Percentiles rank a stretch among this genome's conserved stretches.
Evolutionary conservation across 805 yeast species (phyloP).

Genomic region (Candida chauliodis): DNA sequence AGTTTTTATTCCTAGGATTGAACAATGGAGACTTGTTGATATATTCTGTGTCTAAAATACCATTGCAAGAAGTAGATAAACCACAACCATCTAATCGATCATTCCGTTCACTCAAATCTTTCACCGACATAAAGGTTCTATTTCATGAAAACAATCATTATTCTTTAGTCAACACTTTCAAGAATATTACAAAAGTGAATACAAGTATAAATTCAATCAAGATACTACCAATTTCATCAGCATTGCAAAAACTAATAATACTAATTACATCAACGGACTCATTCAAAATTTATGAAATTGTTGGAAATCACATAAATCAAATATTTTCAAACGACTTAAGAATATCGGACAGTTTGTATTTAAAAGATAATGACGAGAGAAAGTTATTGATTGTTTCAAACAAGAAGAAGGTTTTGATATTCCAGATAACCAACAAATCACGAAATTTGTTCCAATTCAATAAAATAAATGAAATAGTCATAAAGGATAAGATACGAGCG

Average conservation of each 20-base stretch:
- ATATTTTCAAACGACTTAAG: conserved; percentile 22
- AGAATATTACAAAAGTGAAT: conserved; percentile 15
- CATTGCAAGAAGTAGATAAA: conserved; percentile 13
- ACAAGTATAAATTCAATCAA: conserved; percentile 11
- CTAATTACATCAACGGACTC: conserved; percentile 22
- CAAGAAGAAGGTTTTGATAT: conserved; percentile 27
- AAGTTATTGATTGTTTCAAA: conserved; percentile 25
- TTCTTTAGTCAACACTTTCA: conserved; percentile 16
- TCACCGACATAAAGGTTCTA: conserved; percentile 7
- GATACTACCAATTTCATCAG: conserved; percentile 9
- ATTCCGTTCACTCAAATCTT: conserved; percentile 3
- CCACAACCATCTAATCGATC: conserved; percentile 5
- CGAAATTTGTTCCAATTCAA: conserved; percentile 28
- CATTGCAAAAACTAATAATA: conserved; percentile 11
- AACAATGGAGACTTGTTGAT: conserved; percentile 33
- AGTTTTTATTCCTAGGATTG: conserved; percentile 28
- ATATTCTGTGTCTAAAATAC: conserved; percentile 14
- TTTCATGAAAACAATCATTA: conserved; percentile 18
- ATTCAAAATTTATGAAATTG: conserved; percentile 24
- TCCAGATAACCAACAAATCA: conserved; percentile 24
- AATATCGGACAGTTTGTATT: conserved; percentile 16
- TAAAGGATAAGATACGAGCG: conserved; percentile 30
- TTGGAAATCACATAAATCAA: conserved; percentile 32
- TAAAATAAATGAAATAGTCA: conserved; percentile 19
- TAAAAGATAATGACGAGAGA: conserved; percentile 14